Evolutionary conservation across 768 basidiomycete species (phyloP), one percentile per base, ranked within the genome.

Genomic region (Suillus plorans): DNA sequence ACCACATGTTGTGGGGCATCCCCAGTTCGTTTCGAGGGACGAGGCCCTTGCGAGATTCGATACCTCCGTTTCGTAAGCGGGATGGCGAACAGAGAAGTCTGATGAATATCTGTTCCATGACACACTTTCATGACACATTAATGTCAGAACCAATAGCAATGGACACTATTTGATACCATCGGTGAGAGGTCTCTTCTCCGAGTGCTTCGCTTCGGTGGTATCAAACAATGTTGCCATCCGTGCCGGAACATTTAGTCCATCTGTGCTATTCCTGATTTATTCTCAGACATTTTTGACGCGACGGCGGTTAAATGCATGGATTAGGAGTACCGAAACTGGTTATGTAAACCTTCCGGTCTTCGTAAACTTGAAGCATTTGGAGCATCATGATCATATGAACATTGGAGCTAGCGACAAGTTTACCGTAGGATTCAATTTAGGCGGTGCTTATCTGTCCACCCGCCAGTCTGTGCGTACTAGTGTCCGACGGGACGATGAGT

Each of bases 391-490:
- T 62, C 67, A 44, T 52, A 16, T 59, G 45, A 44, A 28, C 49
- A 42, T 41, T 44, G 55, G 37, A 59, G 44, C 63, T 55, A 64
- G 64, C 39, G 61, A 73, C 60, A 4, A 49, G 57, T 18, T 60
- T 36, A 53, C 12, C 12, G 5, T 14, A 44, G 25, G 37, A 18
- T 36, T 25, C 22, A 3, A 16, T 57, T 7, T 36, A 22, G 56
- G 57, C 57, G 10, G 37, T 58, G 57, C 57, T 41, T 58, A 58
- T 58, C 57, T 58, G 10, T 36, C 36, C 36, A 37, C 28, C 36
- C 36, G 10, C 28, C 31, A 31, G 18, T 10, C 4, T 34, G 25
- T 61, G 60, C 34, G 56, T 9, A 28, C 52, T 12, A 2, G 10
- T 12, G n/a, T 28, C 25, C 18, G 25, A 42, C 13, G 39, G 36